Evolutionary conservation across 176 grass and related monocot genomes (phyloP).

Genomic region (Cocos nucifera): DNA sequence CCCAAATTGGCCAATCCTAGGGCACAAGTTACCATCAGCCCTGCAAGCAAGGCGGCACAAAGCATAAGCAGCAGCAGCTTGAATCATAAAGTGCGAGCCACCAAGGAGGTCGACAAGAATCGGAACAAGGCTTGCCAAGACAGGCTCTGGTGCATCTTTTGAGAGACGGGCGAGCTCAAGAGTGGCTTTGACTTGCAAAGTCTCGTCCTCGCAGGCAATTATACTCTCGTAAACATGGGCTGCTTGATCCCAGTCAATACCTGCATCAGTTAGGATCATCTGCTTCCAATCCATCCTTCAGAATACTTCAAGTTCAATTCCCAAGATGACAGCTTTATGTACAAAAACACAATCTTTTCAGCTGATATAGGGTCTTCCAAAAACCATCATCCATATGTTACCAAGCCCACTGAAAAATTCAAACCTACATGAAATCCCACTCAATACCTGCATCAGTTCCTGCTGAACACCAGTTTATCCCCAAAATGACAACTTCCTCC

Average conservation of each 20-base stretch:
- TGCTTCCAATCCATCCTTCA: background rate
- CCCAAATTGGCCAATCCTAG: conserved; percentile 5
- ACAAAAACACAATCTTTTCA: no score
- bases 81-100: background rate
- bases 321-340: background rate
- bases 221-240: conserved; percentile 5
- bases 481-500: no score
- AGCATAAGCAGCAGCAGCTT: conserved; percentile 2
- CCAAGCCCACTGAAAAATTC: no score
- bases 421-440: no score
- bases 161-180: conserved; percentile 13
- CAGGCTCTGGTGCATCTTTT: conserved; percentile 9
- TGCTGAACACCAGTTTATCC: no score
- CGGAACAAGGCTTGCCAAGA: background rate
- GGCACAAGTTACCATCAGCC: conserved; percentile 1
- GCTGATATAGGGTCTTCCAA: no score
- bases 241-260: conserved; percentile 12
- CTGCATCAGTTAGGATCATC: background rate
- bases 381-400: no score
- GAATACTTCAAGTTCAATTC: background rate
- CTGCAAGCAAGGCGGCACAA: background rate
- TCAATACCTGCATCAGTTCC: no score
- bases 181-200: conserved; percentile 14
- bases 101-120: conserved; percentile 4
- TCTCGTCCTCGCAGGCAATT: conserved; percentile 4